Evolutionary conservation across 257 asterid species (phyloP), one percentile per base, ranked within the genome.

Genomic region (Salvia miltiorrhiza): DNA sequence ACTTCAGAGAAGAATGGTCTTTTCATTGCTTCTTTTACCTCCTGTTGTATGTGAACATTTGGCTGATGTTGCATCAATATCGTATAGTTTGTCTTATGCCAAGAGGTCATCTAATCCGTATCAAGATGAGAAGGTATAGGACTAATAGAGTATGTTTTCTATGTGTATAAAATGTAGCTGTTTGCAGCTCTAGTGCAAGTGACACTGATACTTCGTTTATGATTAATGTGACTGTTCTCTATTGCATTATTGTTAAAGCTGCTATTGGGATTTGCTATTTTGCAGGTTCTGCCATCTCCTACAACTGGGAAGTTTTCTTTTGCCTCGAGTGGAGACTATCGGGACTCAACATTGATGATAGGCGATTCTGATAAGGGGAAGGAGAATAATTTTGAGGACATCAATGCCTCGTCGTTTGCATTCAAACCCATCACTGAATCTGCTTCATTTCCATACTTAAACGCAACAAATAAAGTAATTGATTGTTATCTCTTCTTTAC

Each of bases 231-330:
- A 23, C 61, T n/a, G 43, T 60, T 61, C 5, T 35, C 44, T 37
- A 10, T 28, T 30, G 74, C 71, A 30, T 69, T 69, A 24, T 6
- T 44, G 62, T 64, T 55, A 43, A 16, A 61, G 56, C 10, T 69
- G 63, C 10, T 30, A 1, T 9, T 24, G 11, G 11, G 35, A 54
- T 58, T 37, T 43, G 71, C 60, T 53, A n/a, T 17, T 39, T 33
- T 43, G 60, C 72, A 82, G 87, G 80, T 68, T 74, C 50, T 55
- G 55, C 81, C 88, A 55, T 83, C 97, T 70, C 97, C 97, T 65
- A 90, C 97, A 33, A 88, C 96, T 13, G 97, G 97, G 39, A 83
- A 90, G 77, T 77, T 85, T 69, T 69, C 54, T 66, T 73, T 73
- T 65, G 70, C 64, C 79, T 26, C 77, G 2, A 75, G 72, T 65